Evolutionary conservation across 2,329 filamentous ascomycete genomes (phyloP).

Genomic region (Stylonectria norvegica): DNA sequence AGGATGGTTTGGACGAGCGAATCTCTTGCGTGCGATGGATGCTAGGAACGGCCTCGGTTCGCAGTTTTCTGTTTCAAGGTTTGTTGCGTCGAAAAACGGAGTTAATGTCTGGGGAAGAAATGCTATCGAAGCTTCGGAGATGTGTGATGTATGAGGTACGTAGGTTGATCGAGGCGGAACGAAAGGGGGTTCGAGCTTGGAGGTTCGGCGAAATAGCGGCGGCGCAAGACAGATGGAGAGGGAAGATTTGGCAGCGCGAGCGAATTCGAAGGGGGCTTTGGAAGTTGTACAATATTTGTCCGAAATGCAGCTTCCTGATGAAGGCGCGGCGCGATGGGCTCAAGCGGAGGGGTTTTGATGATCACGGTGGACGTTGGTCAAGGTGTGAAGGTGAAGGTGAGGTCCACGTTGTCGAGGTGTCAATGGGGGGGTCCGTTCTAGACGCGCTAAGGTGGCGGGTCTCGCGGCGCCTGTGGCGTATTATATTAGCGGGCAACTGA

Average conservation of each 20-base stretch:
- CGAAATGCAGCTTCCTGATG: too few relatives aligned
- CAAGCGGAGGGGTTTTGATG: background rate
- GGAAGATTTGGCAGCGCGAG: background rate
- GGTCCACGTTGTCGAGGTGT: conserved; percentile 12
- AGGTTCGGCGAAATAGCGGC: conserved; percentile 4
- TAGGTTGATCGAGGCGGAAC: conserved; percentile 3
- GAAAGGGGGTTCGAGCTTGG: conserved; percentile 10
- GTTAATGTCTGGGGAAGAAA: too few relatives aligned
- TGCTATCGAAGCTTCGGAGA: too few relatives aligned
- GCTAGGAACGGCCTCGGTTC: too few relatives aligned
- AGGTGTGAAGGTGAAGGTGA: conserved; percentile 13
- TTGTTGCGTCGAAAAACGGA: too few relatives aligned
- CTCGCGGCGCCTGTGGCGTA: conserved; percentile 22
- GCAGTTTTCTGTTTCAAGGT: too few relatives aligned
- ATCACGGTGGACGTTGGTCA: conserved; percentile 3
- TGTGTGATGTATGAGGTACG: too few relatives aligned
- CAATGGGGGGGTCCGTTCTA: conserved; percentile 14
- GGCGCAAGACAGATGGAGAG: conserved; percentile 13
- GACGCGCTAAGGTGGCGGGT: conserved; percentile 23
- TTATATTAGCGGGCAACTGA: conserved; percentile 2
- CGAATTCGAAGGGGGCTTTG: too few relatives aligned
- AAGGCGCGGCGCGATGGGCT: too few relatives aligned
- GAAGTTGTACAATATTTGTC: too few relatives aligned
- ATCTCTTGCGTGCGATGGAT: background rate
- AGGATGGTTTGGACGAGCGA: background rate